Evolutionary conservation across 164 flowering plant genomes (phyloP), one percentile per base, ranked within the genome.

Genomic region (Cinnamomum chago): DNA sequence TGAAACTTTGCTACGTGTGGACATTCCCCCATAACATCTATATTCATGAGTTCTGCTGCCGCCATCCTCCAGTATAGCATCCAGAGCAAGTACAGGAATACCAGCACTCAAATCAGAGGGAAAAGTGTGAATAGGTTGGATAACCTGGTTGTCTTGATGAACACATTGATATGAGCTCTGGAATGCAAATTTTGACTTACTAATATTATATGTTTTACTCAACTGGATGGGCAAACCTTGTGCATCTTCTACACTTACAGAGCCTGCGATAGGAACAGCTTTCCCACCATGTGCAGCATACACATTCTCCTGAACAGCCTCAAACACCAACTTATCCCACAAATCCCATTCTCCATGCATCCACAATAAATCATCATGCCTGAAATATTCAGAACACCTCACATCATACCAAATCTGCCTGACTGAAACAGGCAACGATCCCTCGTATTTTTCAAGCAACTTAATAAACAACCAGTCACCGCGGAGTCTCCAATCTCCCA

Each of bases 331-430:
- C 58, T 68, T 62, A 55, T 58, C 76, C 93, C 92, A 91, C 70
- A 79, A 62, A 60, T 73, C 13, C 77, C 70, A 75, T 24, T 12
- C 70, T 27, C 75, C 70, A 81, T 51, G 79, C 70, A 89, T 89
- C 93, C 93, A 91, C 35, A 85, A 87, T 55, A 70, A 72, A 50
- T 83, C 73, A 30, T 17, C 62, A 23, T 58, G 73, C 58, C 60
- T 23, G 74, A 86, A 86, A 24, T 25, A 83, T 62, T 76, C 72
- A 60, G 73, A 78, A 25, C 25, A 75, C 60, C 84, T 79, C 78
- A 87, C 22, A 51, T 84, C 88, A 82, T 82, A 86, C 93, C 96
- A 89, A 62, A 91, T 75, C 71, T 88, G 90, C 79, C 81, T 87
- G 67, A 72, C 80, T 1, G 91, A 89, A 66, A 85, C 87, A 23